These are phyloP conservation scores for Lichtheimia hyalospora DNA, from an alignment of 371 early-diverging fungal species.

Conservation along the genomic window DNA sequence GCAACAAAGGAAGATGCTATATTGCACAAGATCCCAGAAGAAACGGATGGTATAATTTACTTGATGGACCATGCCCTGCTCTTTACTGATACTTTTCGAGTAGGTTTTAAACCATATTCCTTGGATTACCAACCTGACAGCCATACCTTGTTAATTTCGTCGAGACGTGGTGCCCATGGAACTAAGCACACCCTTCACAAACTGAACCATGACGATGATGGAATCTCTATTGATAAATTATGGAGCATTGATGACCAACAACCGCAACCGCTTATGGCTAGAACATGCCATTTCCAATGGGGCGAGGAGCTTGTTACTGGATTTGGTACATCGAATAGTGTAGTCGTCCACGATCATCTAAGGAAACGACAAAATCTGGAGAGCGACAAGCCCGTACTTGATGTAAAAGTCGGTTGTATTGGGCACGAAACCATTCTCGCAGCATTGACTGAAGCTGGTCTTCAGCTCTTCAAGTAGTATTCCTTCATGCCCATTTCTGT, in stretches of 20 bases:
- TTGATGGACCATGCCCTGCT: background rate
- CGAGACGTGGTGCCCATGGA: background rate
- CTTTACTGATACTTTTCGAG: background rate
- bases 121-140: constrained; percentile 6
- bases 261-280: constrained; percentile 13
- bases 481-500: background rate
- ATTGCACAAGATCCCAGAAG: background rate
- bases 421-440: background rate
- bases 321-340: constrained; percentile 4
- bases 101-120: constrained; percentile 21
- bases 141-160: constrained; percentile 6
- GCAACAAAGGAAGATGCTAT: background rate
- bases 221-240: background rate
- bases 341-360: background rate
- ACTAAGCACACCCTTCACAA: background rate
- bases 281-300: constrained; percentile 5
- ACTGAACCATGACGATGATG: background rate
- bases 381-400: background rate
- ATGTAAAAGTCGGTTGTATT: constrained; percentile 6
- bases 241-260: constrained; percentile 10
- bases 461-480: constrained; percentile 11
- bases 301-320: background rate
- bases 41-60: constrained; percentile 8
- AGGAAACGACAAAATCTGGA: too few relatives aligned
- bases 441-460: constrained; percentile 10